These are phyloP conservation scores for Ogataea methylovora DNA, from an alignment of 805 yeast genomes.

Conservation along the genomic window DNA sequence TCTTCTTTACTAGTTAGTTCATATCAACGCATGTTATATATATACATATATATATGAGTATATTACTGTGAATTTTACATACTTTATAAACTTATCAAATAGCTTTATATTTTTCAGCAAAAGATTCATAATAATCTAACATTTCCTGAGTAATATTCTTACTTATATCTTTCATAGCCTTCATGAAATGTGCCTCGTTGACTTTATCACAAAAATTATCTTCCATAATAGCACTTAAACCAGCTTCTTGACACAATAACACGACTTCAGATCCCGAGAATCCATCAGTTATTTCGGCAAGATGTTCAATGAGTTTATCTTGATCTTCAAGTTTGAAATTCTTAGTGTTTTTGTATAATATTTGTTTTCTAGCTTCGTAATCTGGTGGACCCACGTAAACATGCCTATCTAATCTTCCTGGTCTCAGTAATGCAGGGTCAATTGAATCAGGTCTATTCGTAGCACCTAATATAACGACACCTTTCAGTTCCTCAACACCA, in stretches of 20 bases:
- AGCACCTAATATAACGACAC: slow-evolving; percentile 92
- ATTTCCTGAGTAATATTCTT: slow-evolving; percentile 80
- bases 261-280: slow-evolving; percentile 96
- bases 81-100: slow-evolving; percentile 3
- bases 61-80: not conserved
- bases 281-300: slow-evolving; percentile 49
- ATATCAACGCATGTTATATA: not conserved
- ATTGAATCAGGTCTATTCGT: slow-evolving; percentile 93
- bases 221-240: slow-evolving; percentile 88
- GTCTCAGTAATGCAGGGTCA: slow-evolving; percentile 88
- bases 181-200: slow-evolving; percentile 56
- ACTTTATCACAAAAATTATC: slow-evolving; percentile 48
- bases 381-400: slow-evolving; percentile 94
- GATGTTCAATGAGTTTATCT: slow-evolving; percentile 31
- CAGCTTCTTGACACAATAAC: slow-evolving; percentile 89
- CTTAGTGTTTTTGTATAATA: slow-evolving; percentile 59
- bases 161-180: slow-evolving; percentile 61
- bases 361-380: slow-evolving; percentile 67
- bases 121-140: slow-evolving; percentile 65
- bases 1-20: too few relatives aligned
- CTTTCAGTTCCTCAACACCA: slow-evolving; percentile 92
- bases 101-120: slow-evolving; percentile 30
- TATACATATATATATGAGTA: too few relatives aligned
- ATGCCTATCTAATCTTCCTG: slow-evolving; percentile 92
- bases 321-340: slow-evolving; percentile 51